Percentiles rank a stretch among this genome's conserved stretches.
Conservation (phyloP, 192 early-diverging fungal species). For the Mortierella claussenii region DNA sequence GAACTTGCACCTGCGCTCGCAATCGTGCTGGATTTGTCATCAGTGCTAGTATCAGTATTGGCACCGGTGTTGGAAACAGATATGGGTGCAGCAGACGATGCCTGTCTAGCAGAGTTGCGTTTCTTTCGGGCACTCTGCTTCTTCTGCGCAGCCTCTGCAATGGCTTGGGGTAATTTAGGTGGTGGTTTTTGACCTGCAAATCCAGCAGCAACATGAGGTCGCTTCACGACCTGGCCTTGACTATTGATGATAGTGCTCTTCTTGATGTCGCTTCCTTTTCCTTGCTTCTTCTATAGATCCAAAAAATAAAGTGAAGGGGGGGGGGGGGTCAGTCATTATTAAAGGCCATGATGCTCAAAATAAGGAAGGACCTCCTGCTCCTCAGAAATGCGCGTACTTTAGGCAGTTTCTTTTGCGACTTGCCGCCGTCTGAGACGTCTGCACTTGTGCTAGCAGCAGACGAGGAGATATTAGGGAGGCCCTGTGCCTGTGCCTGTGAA, state of each 20-base stretch:
- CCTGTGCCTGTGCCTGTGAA: no score
- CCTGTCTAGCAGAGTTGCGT: constrained; percentile 16
- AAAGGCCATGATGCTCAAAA: background rate
- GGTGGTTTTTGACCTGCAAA: constrained; percentile 50
- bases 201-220: constrained; percentile 47
- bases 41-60: background rate
- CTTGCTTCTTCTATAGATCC: constrained; percentile 12
- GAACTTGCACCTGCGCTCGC: no score
- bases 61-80: constrained; percentile 8
- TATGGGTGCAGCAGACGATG: constrained; percentile 7
- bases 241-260: constrained; percentile 8
- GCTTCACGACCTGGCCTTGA: constrained; percentile 15
- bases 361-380: no score
- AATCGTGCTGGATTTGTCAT: background rate
- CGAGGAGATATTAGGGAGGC: background rate
- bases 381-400: constrained; percentile 13
- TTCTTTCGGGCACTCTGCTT: constrained; percentile 34
- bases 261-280: constrained; percentile 2
- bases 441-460: background rate
- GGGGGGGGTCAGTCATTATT: no score
- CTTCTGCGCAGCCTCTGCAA: constrained; percentile 45
- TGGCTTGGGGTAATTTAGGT: constrained; percentile 50
- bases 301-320: background rate
- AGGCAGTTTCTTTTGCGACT: constrained; percentile 6
- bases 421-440: background rate